Evolutionary conservation across 371 early-diverging fungal genomes (phyloP), one percentile per base, ranked within the genome.

Genomic region (Rhizopus arrhizus): DNA sequence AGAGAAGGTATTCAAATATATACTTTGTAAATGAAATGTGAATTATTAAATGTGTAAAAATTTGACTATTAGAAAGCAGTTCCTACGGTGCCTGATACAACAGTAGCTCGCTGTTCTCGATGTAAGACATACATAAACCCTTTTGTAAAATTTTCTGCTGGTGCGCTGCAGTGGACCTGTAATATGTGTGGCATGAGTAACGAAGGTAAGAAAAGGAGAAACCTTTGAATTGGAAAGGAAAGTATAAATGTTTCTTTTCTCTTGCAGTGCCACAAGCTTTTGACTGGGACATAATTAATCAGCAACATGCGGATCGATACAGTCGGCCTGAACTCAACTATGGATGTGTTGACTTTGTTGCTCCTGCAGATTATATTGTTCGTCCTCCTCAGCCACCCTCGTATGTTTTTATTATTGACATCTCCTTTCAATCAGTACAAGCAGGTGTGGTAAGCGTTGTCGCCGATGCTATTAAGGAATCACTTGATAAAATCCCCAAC

Each of bases 41-140:
- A 22, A 22, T 22, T 7, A 9, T 53, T 38, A n/a, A n/a, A 15
- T 22, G 12, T 67, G 46, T 57, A 61, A 40, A 45, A 58, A 1
- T 62, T 54, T 8, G 65, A 64, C 50, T 46, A 34, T 3, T 55
- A 82, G 71, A 75, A 65, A 5, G 73, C 82, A 15, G 84, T 92
- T 7, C 92, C 92, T 3, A 80, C 91, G 16, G 85, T 90, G 40
- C 68, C 82, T 13, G 86, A 92, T 43, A 80, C 79, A 12, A 77
- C 78, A 40, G 90, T 94, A 59, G 83, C 89, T 47, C 87, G 95
- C 28, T 94, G 95, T 75, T 77, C 90, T 15, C 82, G 93, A 11
- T 94, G 95, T 81, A 79, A 91, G 46, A 85, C 92, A 1, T 94
- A 94, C 61, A 89, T 94, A 66, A 94, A 93, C 62, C 94, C 94